A percentile compares a stretch with the other conserved stretches of the same genome.
Conservation (phyloP, 2,329 filamentous ascomycete genomes). For the Aspergillus sp. region DNA sequence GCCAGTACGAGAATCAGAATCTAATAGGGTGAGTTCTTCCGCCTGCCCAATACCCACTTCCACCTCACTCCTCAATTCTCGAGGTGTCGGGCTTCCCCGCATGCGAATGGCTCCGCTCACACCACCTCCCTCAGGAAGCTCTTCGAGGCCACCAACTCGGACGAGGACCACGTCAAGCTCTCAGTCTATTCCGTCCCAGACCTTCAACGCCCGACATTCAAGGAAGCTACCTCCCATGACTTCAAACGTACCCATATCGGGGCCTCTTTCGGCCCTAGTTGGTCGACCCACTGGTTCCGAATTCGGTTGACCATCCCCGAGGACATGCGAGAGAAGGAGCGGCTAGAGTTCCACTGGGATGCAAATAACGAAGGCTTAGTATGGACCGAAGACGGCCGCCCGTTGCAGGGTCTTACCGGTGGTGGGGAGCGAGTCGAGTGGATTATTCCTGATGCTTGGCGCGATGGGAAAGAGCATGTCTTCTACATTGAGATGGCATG, state of each 20-base stretch:
- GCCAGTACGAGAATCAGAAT: slow-evolving; percentile 76
- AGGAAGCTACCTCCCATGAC: slow-evolving; percentile 74
- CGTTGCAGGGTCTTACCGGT: slow-evolving; percentile 87
- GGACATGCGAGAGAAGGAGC: slow-evolving; percentile 70
- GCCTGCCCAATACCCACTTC: background rate
- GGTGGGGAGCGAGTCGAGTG: slow-evolving; percentile 86
- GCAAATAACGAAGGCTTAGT: slow-evolving; percentile 91
- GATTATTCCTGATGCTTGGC: slow-evolving; percentile 78
- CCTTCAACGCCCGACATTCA: slow-evolving; percentile 77
- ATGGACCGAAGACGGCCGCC: slow-evolving; percentile 86
- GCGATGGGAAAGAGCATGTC: slow-evolving; percentile 80
- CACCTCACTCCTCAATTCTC: background rate
- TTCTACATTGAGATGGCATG: slow-evolving; percentile 99
- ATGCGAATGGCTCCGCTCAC: background rate
- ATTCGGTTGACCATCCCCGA: slow-evolving; percentile 75
- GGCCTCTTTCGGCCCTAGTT: slow-evolving; percentile 83
- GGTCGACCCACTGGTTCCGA: slow-evolving; percentile 98
- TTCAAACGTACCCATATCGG: slow-evolving; percentile 76
- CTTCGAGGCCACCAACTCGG: slow-evolving; percentile 66
- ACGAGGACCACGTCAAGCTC: slow-evolving; percentile 76
- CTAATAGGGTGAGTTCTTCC: slow-evolving; percentile 61
- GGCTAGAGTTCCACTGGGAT: slow-evolving; percentile 96
- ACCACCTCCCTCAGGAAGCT: slow-evolving; percentile 59
- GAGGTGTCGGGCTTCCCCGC: background rate
- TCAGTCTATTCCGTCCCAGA: slow-evolving; percentile 81